Evolutionary conservation across 371 early-diverging fungal species (phyloP).

Genomic region (Mucor circinelloides): DNA sequence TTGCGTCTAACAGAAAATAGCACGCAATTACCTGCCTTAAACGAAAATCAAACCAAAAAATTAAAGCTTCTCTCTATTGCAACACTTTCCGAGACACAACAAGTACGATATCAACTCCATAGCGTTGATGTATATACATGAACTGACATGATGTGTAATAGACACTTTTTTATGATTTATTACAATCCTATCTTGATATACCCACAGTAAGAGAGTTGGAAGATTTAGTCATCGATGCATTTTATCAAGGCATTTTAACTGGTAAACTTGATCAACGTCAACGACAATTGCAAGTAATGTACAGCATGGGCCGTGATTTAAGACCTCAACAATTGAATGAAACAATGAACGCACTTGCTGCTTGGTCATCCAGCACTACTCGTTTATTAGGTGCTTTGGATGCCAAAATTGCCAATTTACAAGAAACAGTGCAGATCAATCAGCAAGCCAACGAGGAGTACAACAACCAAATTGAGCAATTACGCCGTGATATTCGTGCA

Average conservation of each 20-base stretch:
- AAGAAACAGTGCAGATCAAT: slow-evolving; percentile 56
- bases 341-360: slow-evolving; percentile 56
- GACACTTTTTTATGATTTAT: slow-evolving; percentile 66
- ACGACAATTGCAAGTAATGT: slow-evolving; percentile 75
- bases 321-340: slow-evolving; percentile 63
- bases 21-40: slow-evolving; percentile 61
- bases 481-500: slow-evolving; percentile 41
- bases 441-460: slow-evolving; percentile 56
- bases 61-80: slow-evolving; percentile 79
- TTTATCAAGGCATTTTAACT: slow-evolving; percentile 75
- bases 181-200: slow-evolving; percentile 71
- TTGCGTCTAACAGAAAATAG: slow-evolving; percentile 36
- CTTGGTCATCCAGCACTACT: slow-evolving; percentile 64
- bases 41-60: slow-evolving; percentile 65
- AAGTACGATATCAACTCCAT: slow-evolving; percentile 39
- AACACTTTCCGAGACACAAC: slow-evolving; percentile 64
- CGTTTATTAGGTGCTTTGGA: slow-evolving; percentile 70
- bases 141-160: slow-evolving; percentile 20
- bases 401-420: slow-evolving; percentile 61
- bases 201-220: slow-evolving; percentile 80
- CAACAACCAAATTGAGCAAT: slow-evolving; percentile 46
- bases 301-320: slow-evolving; percentile 83
- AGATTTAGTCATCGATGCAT: slow-evolving; percentile 84
- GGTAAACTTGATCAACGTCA: slow-evolving; percentile 84
- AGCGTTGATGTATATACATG: not conserved